A percentile compares a stretch with the other conserved stretches of the same genome.
These are phyloP conservation scores for Claviceps sp. DNA, from an alignment of 2,329 filamentous ascomycete species.

Conservation along the genomic window DNA sequence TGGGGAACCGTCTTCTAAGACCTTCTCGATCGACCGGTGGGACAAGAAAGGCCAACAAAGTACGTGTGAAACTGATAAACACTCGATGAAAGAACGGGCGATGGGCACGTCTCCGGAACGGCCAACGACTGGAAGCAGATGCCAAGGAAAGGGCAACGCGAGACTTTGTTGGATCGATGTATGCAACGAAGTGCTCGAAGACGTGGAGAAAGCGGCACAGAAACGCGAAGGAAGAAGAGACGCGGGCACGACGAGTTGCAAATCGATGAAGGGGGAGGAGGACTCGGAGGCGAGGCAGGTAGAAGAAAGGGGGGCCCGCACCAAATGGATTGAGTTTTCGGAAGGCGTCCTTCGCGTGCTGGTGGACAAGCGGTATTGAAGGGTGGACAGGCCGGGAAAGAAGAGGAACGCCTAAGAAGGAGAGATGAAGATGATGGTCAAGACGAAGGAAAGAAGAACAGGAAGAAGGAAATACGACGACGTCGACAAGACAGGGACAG, in stretches of 20 bases:
- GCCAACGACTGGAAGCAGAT: constrained; percentile 7
- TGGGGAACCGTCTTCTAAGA: background rate
- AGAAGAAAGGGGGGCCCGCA: constrained; percentile 20
- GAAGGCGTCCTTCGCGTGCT: constrained; percentile 10
- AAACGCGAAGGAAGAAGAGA: constrained; percentile 10
- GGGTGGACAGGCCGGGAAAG: constrained; percentile 13
- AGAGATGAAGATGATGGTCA: constrained; percentile 15
- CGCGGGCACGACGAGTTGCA: constrained; percentile 7
- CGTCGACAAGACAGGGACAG: constrained; percentile 6
- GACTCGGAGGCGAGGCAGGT: constrained; percentile 13
- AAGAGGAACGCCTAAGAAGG: constrained; percentile 11
- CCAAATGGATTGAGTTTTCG: constrained; percentile 7
- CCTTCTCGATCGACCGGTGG: background rate
- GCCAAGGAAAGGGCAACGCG: constrained; percentile 9
- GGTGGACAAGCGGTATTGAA: constrained; percentile 12
- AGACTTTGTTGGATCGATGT: constrained; percentile 10
- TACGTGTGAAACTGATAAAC: constrained; percentile 15
- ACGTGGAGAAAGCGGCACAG: constrained; percentile 4
- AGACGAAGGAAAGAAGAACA: constrained; percentile 15
- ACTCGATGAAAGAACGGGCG: constrained; percentile 11
- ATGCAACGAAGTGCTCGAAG: constrained; percentile 14
- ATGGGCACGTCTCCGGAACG: constrained; percentile 14
- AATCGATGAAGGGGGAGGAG: constrained; percentile 3
- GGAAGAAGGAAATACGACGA: constrained; percentile 9
- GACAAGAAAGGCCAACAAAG: background rate